Evolutionary conservation across 192 early-diverging fungal species (phyloP).

Genomic region (Coemansia erecta): DNA sequence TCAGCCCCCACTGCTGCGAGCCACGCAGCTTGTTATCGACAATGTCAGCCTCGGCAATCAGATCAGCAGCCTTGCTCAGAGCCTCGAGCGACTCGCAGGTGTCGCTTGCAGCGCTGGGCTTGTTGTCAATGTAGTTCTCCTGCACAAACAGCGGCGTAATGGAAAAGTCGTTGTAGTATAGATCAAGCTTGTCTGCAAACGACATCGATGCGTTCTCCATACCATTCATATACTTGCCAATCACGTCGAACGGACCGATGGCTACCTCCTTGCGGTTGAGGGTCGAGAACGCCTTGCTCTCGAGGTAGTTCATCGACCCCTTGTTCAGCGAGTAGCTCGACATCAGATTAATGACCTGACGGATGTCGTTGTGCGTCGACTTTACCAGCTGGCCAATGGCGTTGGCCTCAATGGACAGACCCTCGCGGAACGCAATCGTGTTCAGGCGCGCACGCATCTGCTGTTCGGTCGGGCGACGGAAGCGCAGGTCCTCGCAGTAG

Average conservation of each 20-base stretch:
- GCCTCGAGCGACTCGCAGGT: constrained; percentile 55
- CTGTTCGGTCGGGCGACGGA: constrained; percentile 68
- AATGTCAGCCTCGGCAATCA: constrained; percentile 79
- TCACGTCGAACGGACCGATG: constrained; percentile 74
- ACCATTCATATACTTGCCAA: constrained; percentile 59
- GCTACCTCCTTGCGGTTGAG: constrained; percentile 62
- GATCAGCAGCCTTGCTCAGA: constrained; percentile 80
- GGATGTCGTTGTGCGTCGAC: constrained; percentile 85
- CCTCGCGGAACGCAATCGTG: constrained; percentile 77
- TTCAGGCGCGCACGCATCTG: constrained; percentile 74
- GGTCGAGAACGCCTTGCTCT: constrained; percentile 60
- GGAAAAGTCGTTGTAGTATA: constrained; percentile 88
- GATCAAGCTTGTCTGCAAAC: constrained; percentile 77
- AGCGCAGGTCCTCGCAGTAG: constrained; percentile 80
- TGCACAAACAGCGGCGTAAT: constrained; percentile 92
- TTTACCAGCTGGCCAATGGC: constrained; percentile 78
- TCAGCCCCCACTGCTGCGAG: constrained; percentile 85
- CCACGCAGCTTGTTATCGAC: constrained; percentile 76
- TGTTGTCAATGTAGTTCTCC: constrained; percentile 84
- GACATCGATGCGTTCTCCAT: constrained; percentile 47
- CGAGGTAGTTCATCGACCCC: constrained; percentile 71
- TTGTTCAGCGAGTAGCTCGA: constrained; percentile 81
- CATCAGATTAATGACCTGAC: constrained; percentile 93
- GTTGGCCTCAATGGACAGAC: constrained; percentile 70
- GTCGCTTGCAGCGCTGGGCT: constrained; percentile 53